Evolutionary conservation across 768 basidiomycete species (phyloP).

Genomic region (Asterophora lycoperdoides): DNA sequence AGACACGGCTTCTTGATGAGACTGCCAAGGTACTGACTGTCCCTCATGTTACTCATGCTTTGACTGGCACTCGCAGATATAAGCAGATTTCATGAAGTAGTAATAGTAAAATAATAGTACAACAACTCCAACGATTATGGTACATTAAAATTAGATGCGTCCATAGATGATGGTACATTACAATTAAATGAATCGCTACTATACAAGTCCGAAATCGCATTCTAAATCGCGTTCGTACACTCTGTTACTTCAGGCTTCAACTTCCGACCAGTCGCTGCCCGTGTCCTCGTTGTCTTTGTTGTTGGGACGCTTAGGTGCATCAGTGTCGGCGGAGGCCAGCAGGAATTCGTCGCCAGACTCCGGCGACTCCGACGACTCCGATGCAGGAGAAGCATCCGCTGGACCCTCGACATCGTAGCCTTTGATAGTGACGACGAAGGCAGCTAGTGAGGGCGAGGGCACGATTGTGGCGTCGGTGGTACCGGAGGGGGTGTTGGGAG

Average conservation of each 20-base stretch:
- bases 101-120: neutral
- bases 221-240: neutral
- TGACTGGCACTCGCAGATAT: no score
- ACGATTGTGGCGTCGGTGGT: neutral
- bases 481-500: neutral
- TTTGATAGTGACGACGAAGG: slow-evolving; percentile 20
- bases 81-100: neutral
- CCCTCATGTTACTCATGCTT: no score
- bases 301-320: slow-evolving; percentile 8
- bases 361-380: neutral
- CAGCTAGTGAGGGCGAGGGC: slow-evolving; percentile 6
- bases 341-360: slow-evolving; percentile 25
- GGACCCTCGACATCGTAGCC: slow-evolving; percentile 6
- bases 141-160: no score
- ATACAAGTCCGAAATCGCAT: no score
- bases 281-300: slow-evolving; percentile 21
- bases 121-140: no score
- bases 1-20: neutral
- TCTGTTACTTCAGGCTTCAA: slow-evolving; percentile 28
- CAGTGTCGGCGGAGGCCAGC: slow-evolving; percentile 18
- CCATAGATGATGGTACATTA: no score
- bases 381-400: neutral
- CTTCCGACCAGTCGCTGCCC: slow-evolving; percentile 40
- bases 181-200: no score
- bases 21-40: no score